Evolutionary conservation across 352 stramenopile species (phyloP).

Genomic region (Halophytophthora polymorphica): DNA sequence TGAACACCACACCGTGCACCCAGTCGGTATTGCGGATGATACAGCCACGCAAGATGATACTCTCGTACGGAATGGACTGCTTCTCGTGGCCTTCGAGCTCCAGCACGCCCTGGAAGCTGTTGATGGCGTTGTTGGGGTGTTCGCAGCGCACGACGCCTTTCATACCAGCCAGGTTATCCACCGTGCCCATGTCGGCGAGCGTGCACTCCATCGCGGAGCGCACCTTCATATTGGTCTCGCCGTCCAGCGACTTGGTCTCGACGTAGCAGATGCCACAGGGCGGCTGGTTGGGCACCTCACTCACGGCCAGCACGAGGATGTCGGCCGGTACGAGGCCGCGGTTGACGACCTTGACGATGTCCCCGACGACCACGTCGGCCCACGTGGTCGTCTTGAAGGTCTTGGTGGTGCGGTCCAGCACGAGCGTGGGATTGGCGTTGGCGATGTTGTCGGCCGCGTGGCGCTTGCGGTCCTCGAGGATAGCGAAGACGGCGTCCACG

Average conservation of each 20-base stretch:
- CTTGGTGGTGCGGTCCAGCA: conserved; percentile 44
- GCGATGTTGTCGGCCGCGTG: conserved; percentile 80
- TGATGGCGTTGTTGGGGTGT: conserved; percentile 87
- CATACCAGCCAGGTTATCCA: conserved; percentile 45
- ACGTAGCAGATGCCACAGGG: conserved; percentile 85
- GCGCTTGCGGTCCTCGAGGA: conserved; percentile 86
- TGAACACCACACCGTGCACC: conserved; percentile 90
- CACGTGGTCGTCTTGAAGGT: conserved; percentile 61
- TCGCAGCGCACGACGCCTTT: conserved; percentile 70
- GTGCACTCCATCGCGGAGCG: conserved; percentile 76
- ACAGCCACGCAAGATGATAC: conserved; percentile 89
- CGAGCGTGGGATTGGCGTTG: conserved; percentile 66
- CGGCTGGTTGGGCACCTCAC: conserved; percentile 49
- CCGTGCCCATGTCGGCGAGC: conserved; percentile 40
- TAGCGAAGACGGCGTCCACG: conserved; percentile 85
- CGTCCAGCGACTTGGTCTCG: conserved; percentile 90
- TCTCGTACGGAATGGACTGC: conserved; percentile 73
- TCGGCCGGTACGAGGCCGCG: conserved; percentile 83
- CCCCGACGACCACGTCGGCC: conserved; percentile 83
- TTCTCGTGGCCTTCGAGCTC: conserved; percentile 47
- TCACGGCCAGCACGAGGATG: conserved; percentile 79
- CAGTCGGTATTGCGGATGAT: conserved; percentile 93
- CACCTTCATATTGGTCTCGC: conserved; percentile 93
- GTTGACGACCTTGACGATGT: conserved; percentile 80
- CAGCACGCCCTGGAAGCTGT: conserved; percentile 89